phyloP scores from a whole-genome alignment of 352 stramenopile genomes.

The Globisporangium spiculum region DNA sequence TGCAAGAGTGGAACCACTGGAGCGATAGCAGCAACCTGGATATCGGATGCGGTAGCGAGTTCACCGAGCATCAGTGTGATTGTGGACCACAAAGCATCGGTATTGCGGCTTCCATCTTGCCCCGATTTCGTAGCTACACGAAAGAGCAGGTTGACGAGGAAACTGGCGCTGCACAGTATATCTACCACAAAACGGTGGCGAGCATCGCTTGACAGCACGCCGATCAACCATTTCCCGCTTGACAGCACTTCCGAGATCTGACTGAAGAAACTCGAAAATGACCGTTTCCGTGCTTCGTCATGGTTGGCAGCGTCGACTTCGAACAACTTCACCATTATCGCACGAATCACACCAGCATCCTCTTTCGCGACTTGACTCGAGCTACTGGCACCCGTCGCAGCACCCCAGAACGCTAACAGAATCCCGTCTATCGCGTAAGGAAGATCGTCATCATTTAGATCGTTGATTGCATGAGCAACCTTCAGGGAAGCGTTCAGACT shows the following conservation, averaged over 20 bases:
- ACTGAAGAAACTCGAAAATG: slow-evolving; percentile 8
- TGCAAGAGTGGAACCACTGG: slow-evolving; percentile 46
- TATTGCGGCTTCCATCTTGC: not conserved
- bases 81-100: slow-evolving; percentile 28
- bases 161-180: slow-evolving; percentile 26
- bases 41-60: slow-evolving; percentile 14
- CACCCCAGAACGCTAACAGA: slow-evolving; percentile 23
- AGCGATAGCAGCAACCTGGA: slow-evolving; percentile 22
- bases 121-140: slow-evolving; percentile 4
- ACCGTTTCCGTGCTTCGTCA: not conserved
- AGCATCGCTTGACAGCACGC: slow-evolving; percentile 3
- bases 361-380: slow-evolving; percentile 5
- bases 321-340: slow-evolving; percentile 25
- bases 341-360: slow-evolving; percentile 21
- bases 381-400: not conserved
- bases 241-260: slow-evolving; percentile 22
- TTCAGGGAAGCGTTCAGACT: slow-evolving; percentile 28
- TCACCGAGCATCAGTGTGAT: slow-evolving; percentile 25
- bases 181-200: slow-evolving; percentile 20
- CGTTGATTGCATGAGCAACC: slow-evolving; percentile 20
- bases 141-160: slow-evolving; percentile 29
- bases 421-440: not conserved
- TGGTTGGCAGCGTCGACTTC: not conserved
- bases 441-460: slow-evolving; percentile 17
- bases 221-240: slow-evolving; percentile 4